phyloP scores from a whole-genome alignment of 2,329 filamentous ascomycete genomes.

The Colletotrichum theobromicola region DNA sequence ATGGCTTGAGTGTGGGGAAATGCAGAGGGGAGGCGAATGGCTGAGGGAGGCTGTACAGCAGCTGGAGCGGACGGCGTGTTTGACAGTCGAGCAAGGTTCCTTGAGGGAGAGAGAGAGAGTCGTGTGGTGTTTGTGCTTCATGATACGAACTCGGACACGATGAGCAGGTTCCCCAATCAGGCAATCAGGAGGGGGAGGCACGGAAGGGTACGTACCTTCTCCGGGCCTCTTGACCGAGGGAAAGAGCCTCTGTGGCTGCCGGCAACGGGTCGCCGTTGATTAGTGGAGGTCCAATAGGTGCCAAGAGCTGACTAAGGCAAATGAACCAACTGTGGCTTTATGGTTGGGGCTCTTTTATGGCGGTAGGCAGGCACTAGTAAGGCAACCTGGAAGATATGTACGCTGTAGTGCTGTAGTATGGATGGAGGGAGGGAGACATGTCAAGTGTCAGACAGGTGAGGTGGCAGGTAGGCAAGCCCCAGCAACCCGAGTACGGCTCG shows the following conservation, averaged over 20 bases:
- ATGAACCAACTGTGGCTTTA: not conserved
- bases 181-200: not conserved
- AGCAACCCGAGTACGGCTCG: not conserved
- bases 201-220: not conserved
- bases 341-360: no score
- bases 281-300: not conserved
- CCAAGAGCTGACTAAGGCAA: not conserved
- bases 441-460: not conserved
- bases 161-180: not conserved
- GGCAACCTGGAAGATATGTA: no score
- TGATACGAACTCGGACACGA: slow-evolving; percentile 15
- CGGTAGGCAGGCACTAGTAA: no score
- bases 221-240: not conserved
- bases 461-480: not conserved
- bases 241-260: not conserved
- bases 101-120: not conserved
- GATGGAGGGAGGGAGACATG: not conserved
- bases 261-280: not conserved
- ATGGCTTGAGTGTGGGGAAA: not conserved
- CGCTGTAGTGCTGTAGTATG: not conserved
- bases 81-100: not conserved
- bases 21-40: not conserved
- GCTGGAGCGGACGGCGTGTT: not conserved
- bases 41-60: not conserved
- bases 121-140: not conserved